A percentile compares a stretch with the other conserved stretches of the same genome.
Conservation (phyloP, 352 stramenopile species). For the Pythium utonaiense region DNA sequence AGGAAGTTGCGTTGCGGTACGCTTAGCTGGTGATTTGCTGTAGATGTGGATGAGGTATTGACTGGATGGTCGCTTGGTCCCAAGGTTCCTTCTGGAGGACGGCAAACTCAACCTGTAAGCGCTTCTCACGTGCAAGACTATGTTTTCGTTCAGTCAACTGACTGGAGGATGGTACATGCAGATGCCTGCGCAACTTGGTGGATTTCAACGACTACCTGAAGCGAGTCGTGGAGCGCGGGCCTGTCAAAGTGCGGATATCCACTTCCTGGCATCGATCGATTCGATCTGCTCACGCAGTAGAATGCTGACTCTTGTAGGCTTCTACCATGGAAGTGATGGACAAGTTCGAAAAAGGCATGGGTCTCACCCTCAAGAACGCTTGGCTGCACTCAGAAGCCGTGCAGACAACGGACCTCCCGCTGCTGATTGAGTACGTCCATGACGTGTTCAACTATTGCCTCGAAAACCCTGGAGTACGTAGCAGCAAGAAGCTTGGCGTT, state of each 20-base stretch:
- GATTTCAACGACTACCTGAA: slow-evolving; percentile 82
- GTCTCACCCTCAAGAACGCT: slow-evolving; percentile 85
- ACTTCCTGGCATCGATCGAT: not conserved
- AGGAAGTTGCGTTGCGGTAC: slow-evolving; percentile 82
- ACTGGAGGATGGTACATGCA: no score
- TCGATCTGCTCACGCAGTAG: not conserved
- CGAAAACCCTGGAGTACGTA: slow-evolving; percentile 56
- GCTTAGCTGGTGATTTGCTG: not conserved
- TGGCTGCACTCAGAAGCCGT: slow-evolving; percentile 89
- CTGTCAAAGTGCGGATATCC: slow-evolving; percentile 44
- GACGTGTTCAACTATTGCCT: slow-evolving; percentile 79
- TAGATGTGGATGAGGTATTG: not conserved
- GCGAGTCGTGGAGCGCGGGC: slow-evolving; percentile 53
- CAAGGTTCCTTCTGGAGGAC: slow-evolving; percentile 87
- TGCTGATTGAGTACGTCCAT: slow-evolving; percentile 87
- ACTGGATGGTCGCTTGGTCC: slow-evolving; percentile 6
- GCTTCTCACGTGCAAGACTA: not conserved
- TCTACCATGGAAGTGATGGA: slow-evolving; percentile 69
- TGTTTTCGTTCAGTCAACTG: no score
- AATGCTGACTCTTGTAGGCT: slow-evolving; percentile 25
- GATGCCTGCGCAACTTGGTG: slow-evolving; percentile 76
- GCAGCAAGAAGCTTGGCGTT: not conserved
- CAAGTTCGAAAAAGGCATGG: slow-evolving; percentile 88
- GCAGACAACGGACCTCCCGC: slow-evolving; percentile 88
- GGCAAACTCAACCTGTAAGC: slow-evolving; percentile 88